These are phyloP conservation scores for Leucaena leucocephala DNA, from an alignment of 306 rosid species.

Conservation along the genomic window DNA sequence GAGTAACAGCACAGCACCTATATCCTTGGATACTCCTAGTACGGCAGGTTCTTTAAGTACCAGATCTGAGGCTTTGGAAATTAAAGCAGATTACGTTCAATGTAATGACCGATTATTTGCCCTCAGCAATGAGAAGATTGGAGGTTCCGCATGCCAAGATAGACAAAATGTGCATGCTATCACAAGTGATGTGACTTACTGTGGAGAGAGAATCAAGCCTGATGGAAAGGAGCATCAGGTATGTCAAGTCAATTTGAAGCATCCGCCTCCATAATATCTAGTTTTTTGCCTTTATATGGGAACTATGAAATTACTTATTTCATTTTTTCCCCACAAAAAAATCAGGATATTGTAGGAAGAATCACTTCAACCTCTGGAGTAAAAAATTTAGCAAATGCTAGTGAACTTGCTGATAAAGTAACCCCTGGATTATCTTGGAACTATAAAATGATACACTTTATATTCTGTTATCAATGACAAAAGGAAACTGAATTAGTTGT, in stretches of 20 bases:
- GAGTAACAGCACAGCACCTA: slow-evolving; percentile 46
- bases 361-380: slow-evolving; percentile 31
- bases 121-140: slow-evolving; percentile 44
- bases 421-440: slow-evolving; percentile 12
- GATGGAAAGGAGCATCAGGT: slow-evolving; percentile 59
- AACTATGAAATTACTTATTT: slow-evolving; percentile 23
- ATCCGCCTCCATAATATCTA: neutral
- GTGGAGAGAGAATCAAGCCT: slow-evolving; percentile 30
- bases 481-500: no score
- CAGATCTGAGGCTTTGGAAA: slow-evolving; percentile 50
- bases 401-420: slow-evolving; percentile 49
- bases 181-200: slow-evolving; percentile 28
- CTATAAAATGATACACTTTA: neutral
- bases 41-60: slow-evolving; percentile 44
- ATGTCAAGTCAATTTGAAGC: slow-evolving; percentile 37
- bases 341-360: slow-evolving; percentile 39
- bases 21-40: slow-evolving; percentile 46
- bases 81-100: slow-evolving; percentile 55
- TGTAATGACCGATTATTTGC: slow-evolving; percentile 49
- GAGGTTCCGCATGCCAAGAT: slow-evolving; percentile 46
- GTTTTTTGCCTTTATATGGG: slow-evolving; percentile 16
- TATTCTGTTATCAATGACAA: slow-evolving; percentile 1
- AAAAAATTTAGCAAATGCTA: slow-evolving; percentile 38
- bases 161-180: slow-evolving; percentile 42
- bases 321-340: slow-evolving; percentile 39